These are phyloP conservation scores for Botrytis elliptica DNA, from an alignment of 2,329 filamentous ascomycete species.

Conservation along the genomic window DNA sequence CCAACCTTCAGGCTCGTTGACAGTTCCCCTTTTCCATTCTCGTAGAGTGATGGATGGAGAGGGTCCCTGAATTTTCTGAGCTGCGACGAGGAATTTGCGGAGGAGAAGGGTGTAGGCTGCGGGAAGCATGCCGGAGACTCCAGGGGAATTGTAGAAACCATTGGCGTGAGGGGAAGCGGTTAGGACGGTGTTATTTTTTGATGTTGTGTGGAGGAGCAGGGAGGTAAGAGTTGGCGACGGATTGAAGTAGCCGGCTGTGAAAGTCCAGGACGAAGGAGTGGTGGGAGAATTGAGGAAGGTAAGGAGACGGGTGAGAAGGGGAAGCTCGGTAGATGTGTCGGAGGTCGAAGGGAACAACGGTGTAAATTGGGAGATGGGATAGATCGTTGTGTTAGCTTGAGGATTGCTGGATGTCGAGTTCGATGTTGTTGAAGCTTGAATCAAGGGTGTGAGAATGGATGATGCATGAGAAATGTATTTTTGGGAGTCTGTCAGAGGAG, in stretches of 20 bases:
- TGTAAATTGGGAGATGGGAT: slow-evolving; percentile 84
- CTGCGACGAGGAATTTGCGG: slow-evolving; percentile 68
- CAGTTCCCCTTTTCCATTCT: slow-evolving; percentile 83
- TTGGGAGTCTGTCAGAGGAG: slow-evolving; percentile 68
- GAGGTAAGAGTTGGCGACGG: slow-evolving; percentile 81
- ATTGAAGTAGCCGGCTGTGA: slow-evolving; percentile 98
- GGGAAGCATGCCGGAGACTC: slow-evolving; percentile 85
- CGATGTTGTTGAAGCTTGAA: slow-evolving; percentile 43
- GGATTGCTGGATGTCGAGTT: not conserved
- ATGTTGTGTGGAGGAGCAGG: slow-evolving; percentile 70
- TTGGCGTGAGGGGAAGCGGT: slow-evolving; percentile 93
- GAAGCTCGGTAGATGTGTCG: slow-evolving; percentile 84
- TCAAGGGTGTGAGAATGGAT: slow-evolving; percentile 62
- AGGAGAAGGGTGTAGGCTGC: slow-evolving; percentile 90
- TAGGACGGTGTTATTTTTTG: slow-evolving; percentile 68
- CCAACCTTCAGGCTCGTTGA: slow-evolving; percentile 82
- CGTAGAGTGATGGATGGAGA: slow-evolving; percentile 62
- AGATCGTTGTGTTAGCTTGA: slow-evolving; percentile 66
- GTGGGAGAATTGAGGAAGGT: slow-evolving; percentile 61
- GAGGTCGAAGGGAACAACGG: slow-evolving; percentile 73
- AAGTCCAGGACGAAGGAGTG: slow-evolving; percentile 82
- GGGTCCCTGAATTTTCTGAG: not conserved
- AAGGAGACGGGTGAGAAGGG: slow-evolving; percentile 73
- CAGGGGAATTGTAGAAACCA: slow-evolving; percentile 86
- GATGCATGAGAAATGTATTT: slow-evolving; percentile 70